Evolutionary conservation across 2,329 filamentous ascomycete species (phyloP).

Genomic region (Colletotrichum camelliae): DNA sequence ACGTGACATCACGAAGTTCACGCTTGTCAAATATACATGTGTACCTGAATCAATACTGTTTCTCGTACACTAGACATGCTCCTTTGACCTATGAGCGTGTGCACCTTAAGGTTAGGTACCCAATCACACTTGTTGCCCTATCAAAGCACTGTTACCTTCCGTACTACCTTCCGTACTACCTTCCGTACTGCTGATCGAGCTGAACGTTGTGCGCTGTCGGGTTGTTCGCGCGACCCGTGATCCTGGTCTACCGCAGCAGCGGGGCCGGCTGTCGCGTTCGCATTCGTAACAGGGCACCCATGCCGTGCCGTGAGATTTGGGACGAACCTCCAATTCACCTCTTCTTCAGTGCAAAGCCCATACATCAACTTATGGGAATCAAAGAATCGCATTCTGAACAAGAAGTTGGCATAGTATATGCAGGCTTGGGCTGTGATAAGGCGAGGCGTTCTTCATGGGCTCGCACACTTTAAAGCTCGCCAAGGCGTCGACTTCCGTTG

Average conservation of each 20-base stretch:
- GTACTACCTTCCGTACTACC: no score
- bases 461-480: neutral
- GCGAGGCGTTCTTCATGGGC: neutral
- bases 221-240: rapidly evolving
- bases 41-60: no score
- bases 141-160: no score
- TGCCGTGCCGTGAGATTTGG: neutral
- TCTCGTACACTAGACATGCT: no score
- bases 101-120: no score
- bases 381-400: neutral
- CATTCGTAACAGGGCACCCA: neutral
- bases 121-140: no score
- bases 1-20: no score
- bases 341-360: neutral
- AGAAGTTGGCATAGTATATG: neutral
- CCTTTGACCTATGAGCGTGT: no score
- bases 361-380: neutral
- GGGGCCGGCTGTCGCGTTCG: neutral
- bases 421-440: neutral
- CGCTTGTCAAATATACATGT: no score
- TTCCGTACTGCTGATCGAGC: no score
- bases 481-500: neutral
- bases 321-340: neutral
- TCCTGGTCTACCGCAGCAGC: neutral
- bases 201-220: neutral